Evolutionary conservation across 2,329 filamentous ascomycete species (phyloP).

Genomic region (Pleoardoris graminearum): DNA sequence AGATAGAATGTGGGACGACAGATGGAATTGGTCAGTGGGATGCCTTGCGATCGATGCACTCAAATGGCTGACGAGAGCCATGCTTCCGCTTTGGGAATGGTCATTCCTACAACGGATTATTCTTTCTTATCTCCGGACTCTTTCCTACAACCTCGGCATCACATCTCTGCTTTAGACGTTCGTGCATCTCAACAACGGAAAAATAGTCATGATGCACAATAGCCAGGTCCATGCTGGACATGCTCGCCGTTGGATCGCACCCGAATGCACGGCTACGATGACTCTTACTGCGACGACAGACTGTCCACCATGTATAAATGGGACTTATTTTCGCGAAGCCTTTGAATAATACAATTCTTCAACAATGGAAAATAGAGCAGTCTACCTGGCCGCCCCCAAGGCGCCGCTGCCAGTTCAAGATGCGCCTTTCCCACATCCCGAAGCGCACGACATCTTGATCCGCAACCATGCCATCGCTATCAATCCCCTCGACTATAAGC

Average conservation of each 20-base stretch:
- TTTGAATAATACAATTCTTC: neutral
- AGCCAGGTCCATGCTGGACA: too few relatives aligned
- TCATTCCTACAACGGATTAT: too few relatives aligned
- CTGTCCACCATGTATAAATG: neutral
- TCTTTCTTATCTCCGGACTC: neutral
- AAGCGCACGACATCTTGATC: slow-evolving; percentile 30
- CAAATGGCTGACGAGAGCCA: slow-evolving; percentile 4
- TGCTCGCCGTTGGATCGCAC: too few relatives aligned
- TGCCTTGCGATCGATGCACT: neutral
- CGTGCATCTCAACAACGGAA: neutral
- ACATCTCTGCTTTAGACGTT: neutral
- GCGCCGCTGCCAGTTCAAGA: slow-evolving; percentile 31
- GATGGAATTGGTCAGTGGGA: neutral
- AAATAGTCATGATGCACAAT: neutral
- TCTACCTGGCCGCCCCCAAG: slow-evolving; percentile 7
- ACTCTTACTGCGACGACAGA: too few relatives aligned
- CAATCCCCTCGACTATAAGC: slow-evolving; percentile 50
- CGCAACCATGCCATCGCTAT: slow-evolving; percentile 34
- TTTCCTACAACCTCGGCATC: neutral
- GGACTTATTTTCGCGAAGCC: neutral
- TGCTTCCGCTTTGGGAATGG: neutral
- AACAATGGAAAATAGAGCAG: slow-evolving; percentile 20
- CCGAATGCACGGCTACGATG: too few relatives aligned
- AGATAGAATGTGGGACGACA: neutral
- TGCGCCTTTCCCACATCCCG: slow-evolving; percentile 18